These are phyloP conservation scores for Mortierella sp. DNA, from an alignment of 371 early-diverging fungal species.

Conservation along the genomic window DNA sequence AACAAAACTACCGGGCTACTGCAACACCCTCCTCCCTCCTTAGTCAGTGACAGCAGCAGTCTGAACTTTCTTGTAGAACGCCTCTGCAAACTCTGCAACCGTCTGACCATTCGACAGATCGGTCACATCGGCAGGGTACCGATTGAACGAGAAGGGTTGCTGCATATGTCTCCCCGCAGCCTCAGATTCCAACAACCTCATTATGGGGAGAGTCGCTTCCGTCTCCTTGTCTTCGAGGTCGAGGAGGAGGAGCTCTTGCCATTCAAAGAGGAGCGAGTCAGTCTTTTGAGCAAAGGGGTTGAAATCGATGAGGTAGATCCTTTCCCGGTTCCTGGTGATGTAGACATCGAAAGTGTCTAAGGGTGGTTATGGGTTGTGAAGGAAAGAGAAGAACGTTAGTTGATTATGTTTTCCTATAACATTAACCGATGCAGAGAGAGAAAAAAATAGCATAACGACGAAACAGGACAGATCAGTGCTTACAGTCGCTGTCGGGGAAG, in stretches of 20 bases:
- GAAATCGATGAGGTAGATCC: constrained; percentile 88
- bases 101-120: constrained; percentile 82
- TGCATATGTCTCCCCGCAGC: constrained; percentile 62
- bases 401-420: not conserved
- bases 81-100: constrained; percentile 82
- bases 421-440: no score
- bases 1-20: not conserved
- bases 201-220: constrained; percentile 28
- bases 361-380: not conserved
- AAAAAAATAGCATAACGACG: not conserved
- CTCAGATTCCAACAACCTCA: constrained; percentile 67
- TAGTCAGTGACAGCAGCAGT: constrained; percentile 17
- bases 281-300: constrained; percentile 87
- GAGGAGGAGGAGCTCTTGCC: constrained; percentile 78
- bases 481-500: constrained; percentile 67
- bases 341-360: constrained; percentile 94
- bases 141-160: constrained; percentile 71
- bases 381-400: not conserved
- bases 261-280: constrained; percentile 84
- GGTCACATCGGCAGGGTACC: constrained; percentile 82
- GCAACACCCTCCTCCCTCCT: not conserved
- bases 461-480: not conserved
- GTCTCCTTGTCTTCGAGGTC: not conserved
- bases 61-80: constrained; percentile 66
- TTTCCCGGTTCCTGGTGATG: constrained; percentile 68